Conservation (phyloP, 1,284 basidiomycete species). For the Ceratobasidium sp. region DNA sequence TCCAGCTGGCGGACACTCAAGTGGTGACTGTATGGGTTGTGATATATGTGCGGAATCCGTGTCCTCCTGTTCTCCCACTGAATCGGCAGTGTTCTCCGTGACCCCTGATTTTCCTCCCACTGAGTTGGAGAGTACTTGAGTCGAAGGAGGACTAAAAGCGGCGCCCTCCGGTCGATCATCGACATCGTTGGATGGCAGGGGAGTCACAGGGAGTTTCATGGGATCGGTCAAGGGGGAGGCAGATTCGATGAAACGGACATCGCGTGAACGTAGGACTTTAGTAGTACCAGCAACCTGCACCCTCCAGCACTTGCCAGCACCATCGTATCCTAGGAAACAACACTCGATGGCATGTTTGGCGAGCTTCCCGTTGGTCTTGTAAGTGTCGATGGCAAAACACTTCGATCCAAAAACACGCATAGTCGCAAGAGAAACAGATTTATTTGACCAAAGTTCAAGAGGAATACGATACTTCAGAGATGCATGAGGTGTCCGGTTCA, state of each 20-base stretch:
- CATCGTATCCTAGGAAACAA: constrained; percentile 23
- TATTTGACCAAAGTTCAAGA: neutral
- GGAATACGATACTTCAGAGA: neutral
- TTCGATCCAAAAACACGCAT: constrained; percentile 8
- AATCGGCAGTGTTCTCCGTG: too few relatives aligned
- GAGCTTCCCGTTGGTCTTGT: constrained; percentile 9
- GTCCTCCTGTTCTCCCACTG: too few relatives aligned
- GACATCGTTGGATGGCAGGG: too few relatives aligned
- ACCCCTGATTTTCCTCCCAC: too few relatives aligned
- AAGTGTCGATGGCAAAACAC: neutral
- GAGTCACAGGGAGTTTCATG: too few relatives aligned
- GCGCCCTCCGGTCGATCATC: too few relatives aligned
- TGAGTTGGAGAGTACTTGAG: too few relatives aligned
- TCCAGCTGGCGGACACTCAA: too few relatives aligned
- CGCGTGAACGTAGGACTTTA: constrained; percentile 14
- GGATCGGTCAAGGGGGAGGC: too few relatives aligned
- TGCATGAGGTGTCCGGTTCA: constrained; percentile 27
- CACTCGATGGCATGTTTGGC: neutral
- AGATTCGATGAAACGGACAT: constrained; percentile 41
- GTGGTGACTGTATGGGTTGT: too few relatives aligned
- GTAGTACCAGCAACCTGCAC: constrained; percentile 2
- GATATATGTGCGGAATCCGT: too few relatives aligned
- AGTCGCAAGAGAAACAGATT: constrained; percentile 10
- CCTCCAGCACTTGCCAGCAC: constrained; percentile 6
- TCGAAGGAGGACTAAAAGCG: too few relatives aligned